These are phyloP conservation scores for Camellia lanceoleosa DNA, from an alignment of 148 eudicot species.

Conservation along the genomic window DNA sequence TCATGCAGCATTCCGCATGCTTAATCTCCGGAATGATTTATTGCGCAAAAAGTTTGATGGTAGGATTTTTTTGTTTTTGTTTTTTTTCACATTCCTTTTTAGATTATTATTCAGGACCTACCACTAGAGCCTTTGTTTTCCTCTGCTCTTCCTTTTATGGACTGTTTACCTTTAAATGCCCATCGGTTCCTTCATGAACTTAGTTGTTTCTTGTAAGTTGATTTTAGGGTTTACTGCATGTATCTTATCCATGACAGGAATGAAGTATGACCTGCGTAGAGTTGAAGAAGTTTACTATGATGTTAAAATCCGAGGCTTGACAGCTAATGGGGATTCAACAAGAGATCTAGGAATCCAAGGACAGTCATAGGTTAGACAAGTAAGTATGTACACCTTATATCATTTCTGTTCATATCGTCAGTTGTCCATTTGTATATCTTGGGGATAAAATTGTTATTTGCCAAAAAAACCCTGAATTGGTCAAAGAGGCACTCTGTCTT, in stretches of 20 bases:
- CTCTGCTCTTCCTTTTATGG: no score
- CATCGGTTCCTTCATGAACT: neutral
- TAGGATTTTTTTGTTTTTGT: slow-evolving; percentile 18
- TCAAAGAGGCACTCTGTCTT: no score
- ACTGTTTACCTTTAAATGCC: no score
- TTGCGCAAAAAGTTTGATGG: slow-evolving; percentile 93
- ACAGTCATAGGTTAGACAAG: slow-evolving; percentile 14
- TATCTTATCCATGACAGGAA: slow-evolving; percentile 41
- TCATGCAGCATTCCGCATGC: slow-evolving; percentile 92
- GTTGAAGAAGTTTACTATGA: slow-evolving; percentile 91
- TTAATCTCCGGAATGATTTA: slow-evolving; percentile 90
- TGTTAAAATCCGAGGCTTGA: slow-evolving; percentile 88
- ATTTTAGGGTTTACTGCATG: neutral
- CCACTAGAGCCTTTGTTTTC: no score
- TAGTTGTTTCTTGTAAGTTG: neutral
- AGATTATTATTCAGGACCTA: no score
- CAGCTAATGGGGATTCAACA: slow-evolving; percentile 36
- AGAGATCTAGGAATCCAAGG: slow-evolving; percentile 37
- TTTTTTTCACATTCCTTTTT: no score
- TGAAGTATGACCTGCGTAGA: slow-evolving; percentile 83
- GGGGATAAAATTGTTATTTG: no score
- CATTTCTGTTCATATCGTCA: no score
- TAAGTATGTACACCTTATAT: no score
- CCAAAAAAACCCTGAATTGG: no score
- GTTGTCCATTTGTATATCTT: no score